Evolutionary conservation across 768 basidiomycete species (phyloP), one percentile per base, ranked within the genome.

Genomic region (Pulveroboletus ravenelii): DNA sequence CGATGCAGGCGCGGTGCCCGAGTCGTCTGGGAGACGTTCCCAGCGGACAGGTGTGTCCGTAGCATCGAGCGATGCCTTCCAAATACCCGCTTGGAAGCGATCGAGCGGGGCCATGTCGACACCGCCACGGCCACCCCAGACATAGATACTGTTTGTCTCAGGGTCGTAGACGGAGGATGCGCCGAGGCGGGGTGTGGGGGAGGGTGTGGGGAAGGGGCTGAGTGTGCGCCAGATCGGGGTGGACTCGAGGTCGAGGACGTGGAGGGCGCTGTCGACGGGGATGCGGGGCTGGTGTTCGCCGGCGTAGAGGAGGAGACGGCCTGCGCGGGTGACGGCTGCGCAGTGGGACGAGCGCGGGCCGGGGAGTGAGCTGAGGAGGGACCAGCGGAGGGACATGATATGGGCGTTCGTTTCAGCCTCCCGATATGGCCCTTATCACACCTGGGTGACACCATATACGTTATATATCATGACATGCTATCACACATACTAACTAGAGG

Each of bases 111-210:
- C 61, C 72, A 71, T 70, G 23, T 68, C 66, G 14, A 61, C 55
- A 2, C 73, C 76, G 2, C 74, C 74, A 15, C 77, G 67, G 4
- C 77, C 76, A 4, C 76, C 76, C 70, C 75, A 79, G 39, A 76
- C 41, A 53, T 75, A 74, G 39, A 75, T 55, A 4, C 14, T 44
- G 35, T 57, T 44, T 6, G 47, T 31, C n/a, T 14, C 23, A 14
- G 58, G 34, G 42, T 66, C 62, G 40, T 52, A 63, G 10, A 50
- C 52, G 39, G 62, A 38, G 5, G 54, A 43, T 40, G 64, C 64
- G 5, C 63, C 63, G 15, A 64, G 55, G 13, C 63, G 59, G 38
- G 64, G 59, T 13, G 48, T 53, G 23, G 51, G 47, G 17, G 15
- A 41, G 40, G 0, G 20, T 23, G 41, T 60, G 41, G 25, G 70